These are phyloP conservation scores for Colletotrichum navitas DNA, from an alignment of 2,329 filamentous ascomycete species.

Conservation along the genomic window DNA sequence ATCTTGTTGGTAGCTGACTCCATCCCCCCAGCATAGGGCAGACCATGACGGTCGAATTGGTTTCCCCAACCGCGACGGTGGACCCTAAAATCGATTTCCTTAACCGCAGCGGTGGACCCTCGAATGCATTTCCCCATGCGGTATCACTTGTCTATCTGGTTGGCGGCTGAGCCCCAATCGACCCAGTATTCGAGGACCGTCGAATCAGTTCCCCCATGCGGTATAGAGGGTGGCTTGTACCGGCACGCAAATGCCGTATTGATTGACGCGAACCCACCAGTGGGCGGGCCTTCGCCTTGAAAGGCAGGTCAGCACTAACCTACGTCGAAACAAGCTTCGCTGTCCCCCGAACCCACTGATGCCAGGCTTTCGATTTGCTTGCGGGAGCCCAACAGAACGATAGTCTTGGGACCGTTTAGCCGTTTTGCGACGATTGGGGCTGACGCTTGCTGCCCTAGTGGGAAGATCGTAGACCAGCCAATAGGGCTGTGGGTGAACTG, in stretches of 20 bases:
- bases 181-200: neutral
- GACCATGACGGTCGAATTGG: neutral
- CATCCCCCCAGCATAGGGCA: neutral
- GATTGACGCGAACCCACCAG: neutral
- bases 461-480: neutral
- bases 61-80: neutral
- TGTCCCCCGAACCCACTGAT: neutral
- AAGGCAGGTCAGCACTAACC: conserved; percentile 14
- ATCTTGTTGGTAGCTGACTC: neutral
- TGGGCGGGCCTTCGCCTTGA: neutral
- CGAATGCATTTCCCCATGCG: too few relatives aligned
- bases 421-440: neutral
- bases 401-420: neutral
- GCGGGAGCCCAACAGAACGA: neutral
- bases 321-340: conserved; percentile 38
- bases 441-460: neutral
- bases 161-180: neutral
- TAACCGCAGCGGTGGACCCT: too few relatives aligned
- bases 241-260: conserved; percentile 21
- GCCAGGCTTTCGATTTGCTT: neutral
- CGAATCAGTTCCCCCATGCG: conserved; percentile 13
- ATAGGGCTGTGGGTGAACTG: neutral
- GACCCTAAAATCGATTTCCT: conserved; percentile 9
- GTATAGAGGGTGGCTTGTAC: neutral
- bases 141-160: too few relatives aligned